Evolutionary conservation across 73 alveolate genomes (phyloP).

Genomic region (Paramecium sonneborni): DNA sequence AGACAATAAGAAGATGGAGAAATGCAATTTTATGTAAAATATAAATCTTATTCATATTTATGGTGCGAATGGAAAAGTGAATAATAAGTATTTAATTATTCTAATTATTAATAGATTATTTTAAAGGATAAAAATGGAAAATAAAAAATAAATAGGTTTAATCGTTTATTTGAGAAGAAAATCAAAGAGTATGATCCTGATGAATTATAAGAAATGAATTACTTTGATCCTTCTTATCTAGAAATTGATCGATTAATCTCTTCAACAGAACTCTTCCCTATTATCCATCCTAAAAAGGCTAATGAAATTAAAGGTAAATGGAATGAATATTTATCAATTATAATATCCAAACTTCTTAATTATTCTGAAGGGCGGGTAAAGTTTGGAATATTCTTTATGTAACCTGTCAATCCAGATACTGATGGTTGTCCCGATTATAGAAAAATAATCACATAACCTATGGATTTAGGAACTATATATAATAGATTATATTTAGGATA

Average conservation of each 20-base stretch:
- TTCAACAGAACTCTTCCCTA: conserved; percentile 78
- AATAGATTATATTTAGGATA: conserved; percentile 76
- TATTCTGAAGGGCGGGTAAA: conserved; percentile 52
- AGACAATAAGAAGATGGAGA: neutral
- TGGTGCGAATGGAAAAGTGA: conserved; percentile 66
- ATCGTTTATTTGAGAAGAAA: conserved; percentile 52
- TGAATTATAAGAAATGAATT: neutral
- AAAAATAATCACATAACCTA: conserved; percentile 76
- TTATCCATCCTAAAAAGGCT: conserved; percentile 89
- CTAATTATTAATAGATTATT: conserved; percentile 13
- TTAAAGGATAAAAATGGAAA: conserved; percentile 50
- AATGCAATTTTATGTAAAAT: conserved; percentile 44
- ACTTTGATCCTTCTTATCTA: conserved; percentile 61
- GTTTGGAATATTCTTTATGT: conserved; percentile 79
- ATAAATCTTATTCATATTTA: conserved; percentile 57
- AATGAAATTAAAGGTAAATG: conserved; percentile 75
- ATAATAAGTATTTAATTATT: neutral
- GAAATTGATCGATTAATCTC: conserved; percentile 60
- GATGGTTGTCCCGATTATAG: conserved; percentile 71
- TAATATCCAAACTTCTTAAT: conserved; percentile 35
- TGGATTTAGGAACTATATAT: conserved; percentile 79
- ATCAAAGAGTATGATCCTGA: conserved; percentile 54
- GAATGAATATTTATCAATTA: conserved; percentile 58
- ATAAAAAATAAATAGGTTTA: conserved; percentile 61
- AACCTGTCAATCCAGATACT: conserved; percentile 79